Evolutionary conservation across 768 basidiomycete genomes (phyloP).

Genomic region (Agaricus blazei): DNA sequence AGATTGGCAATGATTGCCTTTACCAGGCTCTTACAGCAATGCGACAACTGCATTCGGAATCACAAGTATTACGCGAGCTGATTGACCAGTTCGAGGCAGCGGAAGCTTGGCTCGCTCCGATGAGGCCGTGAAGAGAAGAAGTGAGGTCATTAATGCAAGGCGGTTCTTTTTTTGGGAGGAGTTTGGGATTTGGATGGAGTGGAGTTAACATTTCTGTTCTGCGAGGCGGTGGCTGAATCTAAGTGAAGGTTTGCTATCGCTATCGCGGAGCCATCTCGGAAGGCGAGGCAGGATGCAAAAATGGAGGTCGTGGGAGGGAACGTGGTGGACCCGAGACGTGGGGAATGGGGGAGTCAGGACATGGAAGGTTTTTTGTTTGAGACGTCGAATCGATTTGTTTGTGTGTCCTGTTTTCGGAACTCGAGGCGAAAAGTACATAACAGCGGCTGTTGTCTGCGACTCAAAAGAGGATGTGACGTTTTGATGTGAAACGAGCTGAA

Average conservation of each 20-base stretch:
- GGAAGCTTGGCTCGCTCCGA: constrained; percentile 89
- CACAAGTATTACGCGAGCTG: constrained; percentile 76
- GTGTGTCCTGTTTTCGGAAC: constrained; percentile 2
- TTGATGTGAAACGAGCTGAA: neutral
- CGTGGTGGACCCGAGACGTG: constrained; percentile 11
- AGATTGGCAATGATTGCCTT: constrained; percentile 10
- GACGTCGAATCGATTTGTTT: constrained; percentile 5
- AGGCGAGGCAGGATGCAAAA: constrained; percentile 10
- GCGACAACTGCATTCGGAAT: constrained; percentile 81
- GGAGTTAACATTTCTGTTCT: neutral
- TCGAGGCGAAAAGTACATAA: neutral
- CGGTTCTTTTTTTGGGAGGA: neutral
- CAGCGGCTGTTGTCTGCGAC: neutral
- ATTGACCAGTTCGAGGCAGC: constrained; percentile 96
- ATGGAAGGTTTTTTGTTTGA: constrained; percentile 2
- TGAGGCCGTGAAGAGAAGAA: constrained; percentile 62
- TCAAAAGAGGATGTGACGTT: neutral
- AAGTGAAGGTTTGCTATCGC: neutral
- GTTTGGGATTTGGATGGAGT: neutral
- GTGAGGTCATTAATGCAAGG: neutral
- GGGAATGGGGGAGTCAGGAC: neutral
- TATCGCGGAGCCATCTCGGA: constrained; percentile 11
- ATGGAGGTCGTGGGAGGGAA: constrained; percentile 12
- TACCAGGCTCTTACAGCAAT: constrained; percentile 75
- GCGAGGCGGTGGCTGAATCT: neutral